Conservation (phyloP, 768 basidiomycete species). For the Amanita pallidorosea region DNA sequence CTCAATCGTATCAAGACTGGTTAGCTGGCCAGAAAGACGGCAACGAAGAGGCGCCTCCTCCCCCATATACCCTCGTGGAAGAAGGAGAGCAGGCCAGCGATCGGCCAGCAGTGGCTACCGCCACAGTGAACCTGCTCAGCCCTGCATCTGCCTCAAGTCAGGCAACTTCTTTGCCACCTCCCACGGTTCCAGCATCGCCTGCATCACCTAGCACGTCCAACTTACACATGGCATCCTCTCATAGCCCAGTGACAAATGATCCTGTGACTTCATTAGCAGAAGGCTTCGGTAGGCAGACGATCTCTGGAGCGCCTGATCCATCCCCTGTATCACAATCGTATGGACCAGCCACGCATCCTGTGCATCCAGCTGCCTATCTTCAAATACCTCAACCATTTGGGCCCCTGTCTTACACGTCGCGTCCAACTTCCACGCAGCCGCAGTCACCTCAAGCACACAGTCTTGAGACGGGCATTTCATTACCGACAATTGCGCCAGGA, state of each 20-base stretch:
- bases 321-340: slow-evolving; percentile 7
- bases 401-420: background rate
- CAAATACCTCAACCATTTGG: background rate
- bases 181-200: slow-evolving; percentile 5
- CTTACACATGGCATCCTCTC: slow-evolving; percentile 2
- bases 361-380: slow-evolving; percentile 7
- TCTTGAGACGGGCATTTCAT: background rate
- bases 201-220: slow-evolving; percentile 1
- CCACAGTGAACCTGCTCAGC: background rate
- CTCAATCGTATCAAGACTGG: slow-evolving; percentile 40
- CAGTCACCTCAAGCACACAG: slow-evolving; percentile 3
- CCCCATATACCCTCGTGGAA: slow-evolving; percentile 55
- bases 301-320: slow-evolving; percentile 14
- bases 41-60: slow-evolving; percentile 49
- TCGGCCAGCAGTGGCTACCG: background rate
- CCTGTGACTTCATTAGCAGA: slow-evolving; percentile 21
- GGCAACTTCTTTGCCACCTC: slow-evolving; percentile 5
- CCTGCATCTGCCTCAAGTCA: background rate
- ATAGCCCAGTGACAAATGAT: background rate
- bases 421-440: slow-evolving; percentile 4
- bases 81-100: slow-evolving; percentile 14
- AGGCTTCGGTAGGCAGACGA: slow-evolving; percentile 26
- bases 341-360: slow-evolving; percentile 25
- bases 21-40: slow-evolving; percentile 29
- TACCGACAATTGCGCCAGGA: slow-evolving; percentile 3